phyloP scores from a whole-genome alignment of 1,284 basidiomycete species.

The Cystobasidium slooffiae region DNA sequence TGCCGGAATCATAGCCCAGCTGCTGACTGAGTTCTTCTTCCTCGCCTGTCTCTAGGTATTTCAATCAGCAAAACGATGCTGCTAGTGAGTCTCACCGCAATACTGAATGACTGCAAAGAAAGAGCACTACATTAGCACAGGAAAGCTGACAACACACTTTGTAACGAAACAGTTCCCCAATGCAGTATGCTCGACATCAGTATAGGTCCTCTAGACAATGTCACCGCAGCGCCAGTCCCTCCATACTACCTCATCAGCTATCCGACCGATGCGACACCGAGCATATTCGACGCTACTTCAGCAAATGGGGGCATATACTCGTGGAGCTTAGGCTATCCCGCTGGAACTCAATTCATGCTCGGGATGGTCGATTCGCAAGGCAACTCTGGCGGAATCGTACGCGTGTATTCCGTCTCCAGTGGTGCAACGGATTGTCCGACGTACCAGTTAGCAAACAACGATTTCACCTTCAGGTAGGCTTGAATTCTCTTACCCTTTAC shows the following conservation, averaged over 20 bases:
- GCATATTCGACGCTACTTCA: slow-evolving; percentile 16
- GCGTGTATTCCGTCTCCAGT: slow-evolving; percentile 24
- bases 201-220: slow-evolving; percentile 25
- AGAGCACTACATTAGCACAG: neutral
- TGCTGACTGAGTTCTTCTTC: neutral
- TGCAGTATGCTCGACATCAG: slow-evolving; percentile 27
- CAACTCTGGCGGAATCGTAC: slow-evolving; percentile 39
- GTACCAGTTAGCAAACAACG: slow-evolving; percentile 7
- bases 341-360: slow-evolving; percentile 40
- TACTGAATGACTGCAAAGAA: neutral
- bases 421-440: neutral
- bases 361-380: slow-evolving; percentile 43
- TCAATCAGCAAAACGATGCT: slow-evolving; percentile 34
- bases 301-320: slow-evolving; percentile 20
- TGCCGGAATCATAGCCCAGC: neutral
- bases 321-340: slow-evolving; percentile 29
- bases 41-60: slow-evolving; percentile 20
- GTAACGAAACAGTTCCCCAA: slow-evolving; percentile 12
- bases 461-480: slow-evolving; percentile 25
- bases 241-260: slow-evolving; percentile 46
- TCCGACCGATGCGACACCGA: slow-evolving; percentile 13
- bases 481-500: neutral
- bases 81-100: slow-evolving; percentile 21
- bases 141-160: neutral
- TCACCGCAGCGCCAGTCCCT: slow-evolving; percentile 18